Base-by-base conservation (phyloP, 768 basidiomycete genomes). In the Xerocomellus chrysenteron region DNA sequence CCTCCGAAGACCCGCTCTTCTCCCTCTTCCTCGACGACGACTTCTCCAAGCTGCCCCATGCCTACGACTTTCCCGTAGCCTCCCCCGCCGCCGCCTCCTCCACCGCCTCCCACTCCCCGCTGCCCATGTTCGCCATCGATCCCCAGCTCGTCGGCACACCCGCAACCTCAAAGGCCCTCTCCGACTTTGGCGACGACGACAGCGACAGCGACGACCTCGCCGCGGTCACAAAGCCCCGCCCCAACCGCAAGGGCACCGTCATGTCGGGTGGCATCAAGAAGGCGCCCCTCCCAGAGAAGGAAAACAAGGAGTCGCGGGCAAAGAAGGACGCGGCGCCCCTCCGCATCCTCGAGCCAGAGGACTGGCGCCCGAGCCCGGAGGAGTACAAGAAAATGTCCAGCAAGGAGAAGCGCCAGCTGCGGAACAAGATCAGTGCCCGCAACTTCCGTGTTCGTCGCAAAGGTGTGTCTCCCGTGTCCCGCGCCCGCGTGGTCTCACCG, bases 371-470 rank as follows among this genome's bases (percentile, higher is more conserved):
- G 9, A 82, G 85, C 4, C 88, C 94, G 1, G 96, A 97, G 61
- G 94, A 94, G 59, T 97, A 98, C 76, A 87, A 91, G 68, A 98
- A 93, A 73, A 90, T 99, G 83, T 85, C 85, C 6, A 88, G 86
- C 66, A 98, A 96, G 76, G 95, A 98, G 78, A 98, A 98, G 74
- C 77, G 97, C 10, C 96, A 98, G 72, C 76, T 98, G 42, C 73
- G 96, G 49, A 99, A 99, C 77, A 99, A 99, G 85, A 94, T 98
- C 64, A 89, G 87, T 61, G 96, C 96, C 0, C 77, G 95, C 52
- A 97, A 96, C 70, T 98, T 98, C 75, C 81, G 96, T n/a, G 91
- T 94, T 30, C 77, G 96, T 37, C 80, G 94, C 71, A 98, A 98
- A 78, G 95, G 92, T 90, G 30, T 46, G 73, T 9, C 10, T 4